Conservation (phyloP, 2,329 filamentous ascomycete species). For the Leptographium radiaticola region DNA sequence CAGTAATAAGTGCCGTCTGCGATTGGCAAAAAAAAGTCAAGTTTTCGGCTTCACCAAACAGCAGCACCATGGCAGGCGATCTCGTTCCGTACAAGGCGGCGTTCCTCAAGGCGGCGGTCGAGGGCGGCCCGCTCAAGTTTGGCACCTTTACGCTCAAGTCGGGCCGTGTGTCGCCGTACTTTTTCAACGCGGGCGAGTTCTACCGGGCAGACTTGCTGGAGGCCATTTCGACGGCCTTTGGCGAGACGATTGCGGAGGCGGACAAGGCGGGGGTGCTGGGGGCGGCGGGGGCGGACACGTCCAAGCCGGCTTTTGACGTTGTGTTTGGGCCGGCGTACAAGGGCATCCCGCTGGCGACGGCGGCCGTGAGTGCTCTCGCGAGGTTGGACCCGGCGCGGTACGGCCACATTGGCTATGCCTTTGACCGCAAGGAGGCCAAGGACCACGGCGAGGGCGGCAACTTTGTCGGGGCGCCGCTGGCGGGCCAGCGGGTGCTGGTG, state of each 20-base stretch:
- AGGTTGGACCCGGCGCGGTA: conserved; percentile 30
- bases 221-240: conserved; percentile 72
- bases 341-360: conserved; percentile 79
- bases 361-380: conserved; percentile 34
- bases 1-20: too few relatives aligned
- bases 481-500: conserved; percentile 76
- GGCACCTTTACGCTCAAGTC: conserved; percentile 86
- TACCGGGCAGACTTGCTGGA: conserved; percentile 67
- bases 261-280: conserved; percentile 9
- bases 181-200: conserved; percentile 93
- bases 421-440: conserved; percentile 94
- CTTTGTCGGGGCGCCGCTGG: conserved; percentile 77
- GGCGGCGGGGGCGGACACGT: not conserved
- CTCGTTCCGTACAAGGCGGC: conserved; percentile 55
- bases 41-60: not conserved
- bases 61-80: conserved; percentile 6
- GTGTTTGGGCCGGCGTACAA: conserved; percentile 95
- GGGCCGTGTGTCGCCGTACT: conserved; percentile 83
- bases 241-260: conserved; percentile 38
- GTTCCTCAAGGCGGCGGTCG: conserved; percentile 58
- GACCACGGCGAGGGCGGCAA: conserved; percentile 89
- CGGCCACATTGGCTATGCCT: conserved; percentile 65
- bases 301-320: conserved; percentile 51
- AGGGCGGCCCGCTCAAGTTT: conserved; percentile 62
- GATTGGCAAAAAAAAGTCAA: too few relatives aligned